Conservation (phyloP, 371 early-diverging fungal species). For the Blastocladiella emersonii region DNA sequence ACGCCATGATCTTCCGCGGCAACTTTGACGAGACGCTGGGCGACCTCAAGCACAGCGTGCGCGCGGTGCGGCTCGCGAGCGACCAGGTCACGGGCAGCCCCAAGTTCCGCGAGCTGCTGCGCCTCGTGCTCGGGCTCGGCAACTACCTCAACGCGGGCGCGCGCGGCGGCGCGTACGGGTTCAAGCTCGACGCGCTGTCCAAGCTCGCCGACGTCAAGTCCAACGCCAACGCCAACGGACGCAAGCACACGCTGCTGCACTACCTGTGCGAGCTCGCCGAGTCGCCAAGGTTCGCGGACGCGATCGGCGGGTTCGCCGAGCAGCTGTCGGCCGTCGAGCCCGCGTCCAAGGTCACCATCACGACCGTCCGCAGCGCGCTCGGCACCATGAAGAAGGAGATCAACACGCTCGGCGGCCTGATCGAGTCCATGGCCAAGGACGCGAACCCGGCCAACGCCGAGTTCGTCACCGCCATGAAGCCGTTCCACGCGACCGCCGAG, state of each 20-base stretch:
- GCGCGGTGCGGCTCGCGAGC: conserved; percentile 15
- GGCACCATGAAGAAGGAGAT: background rate
- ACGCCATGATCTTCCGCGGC: conserved; percentile 24
- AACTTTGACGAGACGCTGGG: conserved; percentile 22
- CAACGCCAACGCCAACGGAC: conserved; percentile 13
- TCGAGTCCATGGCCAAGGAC: too few species aligned
- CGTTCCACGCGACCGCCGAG: conserved; percentile 17
- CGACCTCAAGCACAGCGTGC: conserved; percentile 24
- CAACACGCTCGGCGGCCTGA: background rate
- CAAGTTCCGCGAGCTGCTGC: conserved; percentile 23
- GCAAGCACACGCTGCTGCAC: conserved; percentile 33
- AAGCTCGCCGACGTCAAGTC: conserved; percentile 34
- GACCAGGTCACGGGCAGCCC: conserved; percentile 24
- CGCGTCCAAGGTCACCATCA: conserved; percentile 17
- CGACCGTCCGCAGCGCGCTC: background rate
- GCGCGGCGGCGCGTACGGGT: conserved; percentile 40
- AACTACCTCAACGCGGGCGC: conserved; percentile 38
- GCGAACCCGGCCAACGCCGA: background rate
- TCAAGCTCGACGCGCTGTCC: conserved; percentile 26
- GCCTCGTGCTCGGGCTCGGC: conserved; percentile 33
- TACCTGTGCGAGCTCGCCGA: conserved; percentile 27
- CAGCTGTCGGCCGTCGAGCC: conserved; percentile 26
- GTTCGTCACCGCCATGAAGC: conserved; percentile 14
- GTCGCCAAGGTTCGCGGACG: conserved; percentile 21
- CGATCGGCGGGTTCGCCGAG: conserved; percentile 17